Conservation (phyloP, 805 yeast genomes). For the Yarrowia deformans region DNA sequence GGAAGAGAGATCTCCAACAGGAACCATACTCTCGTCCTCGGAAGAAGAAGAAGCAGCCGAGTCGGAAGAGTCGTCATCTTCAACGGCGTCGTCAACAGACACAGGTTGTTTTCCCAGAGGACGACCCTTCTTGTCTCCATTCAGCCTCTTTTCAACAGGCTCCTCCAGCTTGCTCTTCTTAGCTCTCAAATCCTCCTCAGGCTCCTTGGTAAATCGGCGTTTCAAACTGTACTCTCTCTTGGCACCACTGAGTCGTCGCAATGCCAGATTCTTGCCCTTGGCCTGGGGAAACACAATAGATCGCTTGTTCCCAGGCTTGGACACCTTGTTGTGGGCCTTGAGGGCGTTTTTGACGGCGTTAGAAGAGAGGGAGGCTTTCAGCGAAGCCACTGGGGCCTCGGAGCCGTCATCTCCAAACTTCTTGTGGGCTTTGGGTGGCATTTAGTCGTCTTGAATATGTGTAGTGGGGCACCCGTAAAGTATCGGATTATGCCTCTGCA, state of each 20-base stretch:
- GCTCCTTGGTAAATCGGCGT: slow-evolving; percentile 25
- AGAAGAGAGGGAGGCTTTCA: slow-evolving; percentile 17
- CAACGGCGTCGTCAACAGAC: neutral
- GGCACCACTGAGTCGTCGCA: slow-evolving; percentile 25
- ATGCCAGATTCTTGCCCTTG: slow-evolving; percentile 16
- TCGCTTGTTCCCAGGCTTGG: slow-evolving; percentile 22
- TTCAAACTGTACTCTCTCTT: slow-evolving; percentile 28
- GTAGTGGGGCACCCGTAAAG: neutral
- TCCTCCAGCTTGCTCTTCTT: slow-evolving; percentile 11
- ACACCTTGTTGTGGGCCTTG: slow-evolving; percentile 4
- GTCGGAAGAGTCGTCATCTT: neutral
- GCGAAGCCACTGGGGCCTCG: neutral
- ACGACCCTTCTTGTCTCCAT: neutral
- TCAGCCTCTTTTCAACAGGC: neutral
- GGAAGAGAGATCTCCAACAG: slow-evolving; percentile 10
- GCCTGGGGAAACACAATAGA: slow-evolving; percentile 28
- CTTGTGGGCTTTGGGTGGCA: slow-evolving; percentile 46
- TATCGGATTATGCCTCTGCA: neutral
- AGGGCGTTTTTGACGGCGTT: slow-evolving; percentile 19
- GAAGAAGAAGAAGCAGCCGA: slow-evolving; percentile 1
- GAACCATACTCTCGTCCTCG: neutral
- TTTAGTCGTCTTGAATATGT: slow-evolving; percentile 14
- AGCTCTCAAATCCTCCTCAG: slow-evolving; percentile 6
- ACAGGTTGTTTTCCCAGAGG: neutral
- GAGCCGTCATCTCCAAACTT: slow-evolving; percentile 43